Base-by-base conservation (phyloP, 495 filamentous ascomycete genomes). In the Neurospora pannonica region DNA sequence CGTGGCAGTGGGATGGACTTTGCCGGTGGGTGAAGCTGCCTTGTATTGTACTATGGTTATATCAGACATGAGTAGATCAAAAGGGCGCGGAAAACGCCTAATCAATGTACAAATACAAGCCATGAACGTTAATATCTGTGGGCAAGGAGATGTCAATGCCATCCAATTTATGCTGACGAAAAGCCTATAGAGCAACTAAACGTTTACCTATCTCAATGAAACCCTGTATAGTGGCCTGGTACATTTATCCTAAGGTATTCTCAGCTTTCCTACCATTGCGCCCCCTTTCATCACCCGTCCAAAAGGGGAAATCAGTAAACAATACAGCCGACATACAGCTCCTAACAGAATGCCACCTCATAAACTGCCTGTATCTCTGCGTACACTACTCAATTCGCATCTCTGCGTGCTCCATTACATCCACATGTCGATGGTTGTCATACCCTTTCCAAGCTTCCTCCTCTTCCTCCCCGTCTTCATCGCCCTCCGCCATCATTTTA, bases 31-130 rank as follows among this genome's bases (percentile, higher is more conserved):
- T 71, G 43, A 43, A 70, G 42, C n/a, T 34, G 40, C 43, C 39
- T 38, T 24, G 42, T 71, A n/a, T 72, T 77, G 76, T 79, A 75
- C 71, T 15, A 75, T 75, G 75, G 38, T 72, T 77, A 77, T 78
- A 76, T 72, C 73, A 74, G 74, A 75, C 70, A 74, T 72, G 70
- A 43, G 74, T 74, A 67, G 62, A 72, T 13, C 39, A 60, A 34
- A 54, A 67, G 28, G 42, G 70, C 31, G 62, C 34, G 31, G 28
- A 38, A 37, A 34, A 36, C 70, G 54, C 72, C 8, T 70, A 70
- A 42, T 60, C 71, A 48, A 67, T 73, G 71, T 60, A 54, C 73
- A 67, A 74, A 71, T 75, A 70, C 40, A 24, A 75, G 24, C n/a
- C 43, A 70, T 31, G 31, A 37, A 31, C n/a, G 19, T 62, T 34